Percentiles rank a stretch among this genome's conserved stretches.
phyloP scores from a whole-genome alignment of 805 yeast species.

The Lipomyces spencermartinsiae region DNA sequence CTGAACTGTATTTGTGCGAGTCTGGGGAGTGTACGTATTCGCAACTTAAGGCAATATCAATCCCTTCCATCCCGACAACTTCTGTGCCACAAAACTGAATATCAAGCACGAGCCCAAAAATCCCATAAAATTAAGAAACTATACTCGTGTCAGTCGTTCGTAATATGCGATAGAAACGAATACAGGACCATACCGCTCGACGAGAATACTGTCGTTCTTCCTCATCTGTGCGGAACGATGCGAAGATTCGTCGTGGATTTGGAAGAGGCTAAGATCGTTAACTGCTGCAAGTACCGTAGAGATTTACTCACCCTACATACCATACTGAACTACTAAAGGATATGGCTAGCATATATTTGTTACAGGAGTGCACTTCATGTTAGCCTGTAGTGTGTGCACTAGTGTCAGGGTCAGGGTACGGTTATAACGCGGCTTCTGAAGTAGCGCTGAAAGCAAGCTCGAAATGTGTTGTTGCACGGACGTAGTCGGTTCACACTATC shows the following conservation, averaged over 20 bases:
- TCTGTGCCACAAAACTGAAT: slow-evolving; percentile 81
- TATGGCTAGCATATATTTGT: too few relatives aligned
- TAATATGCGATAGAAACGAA: not conserved
- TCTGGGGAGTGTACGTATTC: not conserved
- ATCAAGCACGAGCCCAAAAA: slow-evolving; percentile 80
- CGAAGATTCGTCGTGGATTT: slow-evolving; percentile 76
- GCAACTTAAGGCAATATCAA: slow-evolving; percentile 14
- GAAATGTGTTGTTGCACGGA: not conserved
- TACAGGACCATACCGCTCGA: slow-evolving; percentile 58
- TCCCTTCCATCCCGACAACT: slow-evolving; percentile 37
- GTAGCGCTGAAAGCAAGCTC: not conserved
- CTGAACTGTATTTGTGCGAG: not conserved
- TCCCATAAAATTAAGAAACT: slow-evolving; percentile 76
- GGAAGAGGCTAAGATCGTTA: slow-evolving; percentile 59
- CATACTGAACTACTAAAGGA: not conserved
- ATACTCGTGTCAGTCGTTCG: not conserved
- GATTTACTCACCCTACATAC: not conserved
- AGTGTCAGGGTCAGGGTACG: not conserved
- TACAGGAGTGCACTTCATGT: too few relatives aligned
- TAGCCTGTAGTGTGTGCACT: too few relatives aligned
- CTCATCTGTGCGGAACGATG: slow-evolving; percentile 83
- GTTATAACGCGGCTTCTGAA: not conserved
- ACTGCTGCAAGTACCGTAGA: not conserved
- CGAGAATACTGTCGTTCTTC: slow-evolving; percentile 81
- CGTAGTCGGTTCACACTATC: not conserved